Conservation (phyloP, 257 asterid species). For the Solanum phureja region DNA sequence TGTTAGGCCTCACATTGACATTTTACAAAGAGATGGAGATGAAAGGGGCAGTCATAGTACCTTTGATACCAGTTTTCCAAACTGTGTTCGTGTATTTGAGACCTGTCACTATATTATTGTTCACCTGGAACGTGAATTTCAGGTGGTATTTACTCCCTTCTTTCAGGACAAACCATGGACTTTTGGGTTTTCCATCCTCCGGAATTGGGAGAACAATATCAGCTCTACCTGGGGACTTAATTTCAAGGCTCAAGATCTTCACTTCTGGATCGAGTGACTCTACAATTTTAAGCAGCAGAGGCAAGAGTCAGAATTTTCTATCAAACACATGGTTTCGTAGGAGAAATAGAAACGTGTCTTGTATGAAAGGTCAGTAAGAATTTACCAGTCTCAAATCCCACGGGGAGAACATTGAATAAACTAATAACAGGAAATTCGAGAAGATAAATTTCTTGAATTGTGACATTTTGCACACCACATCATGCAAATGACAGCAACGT, state of each 20-base stretch:
- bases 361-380: neutral
- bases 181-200: constrained; percentile 46
- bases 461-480: neutral
- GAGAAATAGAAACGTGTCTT: neutral
- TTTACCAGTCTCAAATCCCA: neutral
- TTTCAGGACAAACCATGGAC: constrained; percentile 63
- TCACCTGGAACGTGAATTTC: constrained; percentile 46
- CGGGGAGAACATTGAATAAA: neutral
- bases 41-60: constrained; percentile 11
- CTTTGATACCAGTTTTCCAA: constrained; percentile 73
- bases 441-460: neutral
- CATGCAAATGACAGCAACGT: neutral
- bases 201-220: constrained; percentile 50
- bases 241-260: constrained; percentile 48
- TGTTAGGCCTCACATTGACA: neutral
- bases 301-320: neutral
- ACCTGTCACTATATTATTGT: constrained; percentile 64
- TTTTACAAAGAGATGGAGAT: neutral
- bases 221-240: constrained; percentile 46
- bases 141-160: constrained; percentile 62
- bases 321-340: neutral
- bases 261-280: constrained; percentile 73
- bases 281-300: constrained; percentile 4
- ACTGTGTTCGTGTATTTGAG: constrained; percentile 60
- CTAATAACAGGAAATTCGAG: neutral